Evolutionary conservation across 179 eudicot genomes (phyloP), one percentile per base, ranked within the genome.

Genomic region (Vitellaria paradoxa): DNA sequence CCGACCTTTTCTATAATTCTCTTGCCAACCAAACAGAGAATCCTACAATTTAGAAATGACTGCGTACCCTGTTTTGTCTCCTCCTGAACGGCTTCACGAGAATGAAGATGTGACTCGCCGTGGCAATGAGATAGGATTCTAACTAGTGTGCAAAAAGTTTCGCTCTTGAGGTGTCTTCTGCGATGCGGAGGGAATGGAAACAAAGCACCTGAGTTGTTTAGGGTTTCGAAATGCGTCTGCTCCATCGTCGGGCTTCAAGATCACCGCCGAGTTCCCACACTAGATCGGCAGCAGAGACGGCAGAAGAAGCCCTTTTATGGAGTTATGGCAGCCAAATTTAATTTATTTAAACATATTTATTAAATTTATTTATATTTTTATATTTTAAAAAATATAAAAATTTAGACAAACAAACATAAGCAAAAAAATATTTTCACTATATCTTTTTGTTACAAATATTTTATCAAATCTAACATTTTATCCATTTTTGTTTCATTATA

Each of bases 101-200:
- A 21, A 18, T 17, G 66, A 63, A 37, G 55, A 50, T 72, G 71
- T 15, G 62, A 59, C 24, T 62, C 64, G n/a, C 21, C 21, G 45
- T 49, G n/a, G 65, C 77, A 72, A 65, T 64, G 77, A 21, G 84
- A 81, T 12, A 84, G 59, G 20, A 81, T 76, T 50, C 55, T 67
- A 37, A 76, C 65, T 4, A 84, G 64, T 0, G 80, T 55, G 65
- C 26, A 11, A 30, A 42, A 76, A 20, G 87, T 76, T 24, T 70
- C 53, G 76, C 87, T 79, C 47, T 45, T 71, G 56, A 84, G 72
- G 14, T 81, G 82, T 67, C 84, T 78, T 18, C 86, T 80, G 56
- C 83, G 72, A 52, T 76, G 72, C 1, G 79, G 76, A 37, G 77
- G 68, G n/a, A 64, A 75, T 49, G 70, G 8, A 37, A 64, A 64